Base-by-base conservation (phyloP, 768 basidiomycete genomes). In the Boletus tomentosulus region DNA sequence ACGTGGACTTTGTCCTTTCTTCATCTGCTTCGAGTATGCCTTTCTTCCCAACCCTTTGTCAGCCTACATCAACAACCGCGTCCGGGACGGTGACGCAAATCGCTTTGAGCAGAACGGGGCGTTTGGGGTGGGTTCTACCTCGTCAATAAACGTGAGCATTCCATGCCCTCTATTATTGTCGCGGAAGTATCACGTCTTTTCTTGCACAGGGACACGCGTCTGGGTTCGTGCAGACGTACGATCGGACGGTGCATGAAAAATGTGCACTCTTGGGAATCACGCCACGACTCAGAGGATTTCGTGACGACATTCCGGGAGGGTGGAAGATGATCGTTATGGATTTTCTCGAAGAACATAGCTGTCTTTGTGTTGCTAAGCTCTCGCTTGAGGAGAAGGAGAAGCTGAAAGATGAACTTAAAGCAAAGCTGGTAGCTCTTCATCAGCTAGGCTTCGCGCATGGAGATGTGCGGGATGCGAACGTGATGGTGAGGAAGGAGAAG, bases 91-190 rank as follows among this genome's bases (percentile, higher is more conserved):
- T 19, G 19, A 19, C 19, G 19, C 19, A 19, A 19, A 19, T 19
- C 19, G 19, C 19, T 19, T 19, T 19, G 19, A 19, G 19, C 19
- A 19, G 97, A 98, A 70, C 79, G 84, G 19, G 85, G 86, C 34
- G 82, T 92, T 31, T 92, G 90, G 87, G 85, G 85, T 28, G 78
- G 80, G 33, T 46, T 75, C 75, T 13, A 60, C 73, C 22, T 69
- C 67, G 47, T 58, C 57, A 28, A 55, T 63, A 15, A 74, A 71
- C 31, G 80, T 81, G 62, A 60, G 79, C 74, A 39, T 41, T 34
- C 54, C 22, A 39, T 53, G 1, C 11, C 13, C 22, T 52, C 13
- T 4, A 8, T 41, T 19, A 5, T 22, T 41, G 3, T 8, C 19
- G 46, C 47, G 22, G 52, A 50, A 34, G 27, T 38, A 41, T 39